Conservation (phyloP, 2,329 filamentous ascomycete genomes). For the Nigrospora oryzae region DNA sequence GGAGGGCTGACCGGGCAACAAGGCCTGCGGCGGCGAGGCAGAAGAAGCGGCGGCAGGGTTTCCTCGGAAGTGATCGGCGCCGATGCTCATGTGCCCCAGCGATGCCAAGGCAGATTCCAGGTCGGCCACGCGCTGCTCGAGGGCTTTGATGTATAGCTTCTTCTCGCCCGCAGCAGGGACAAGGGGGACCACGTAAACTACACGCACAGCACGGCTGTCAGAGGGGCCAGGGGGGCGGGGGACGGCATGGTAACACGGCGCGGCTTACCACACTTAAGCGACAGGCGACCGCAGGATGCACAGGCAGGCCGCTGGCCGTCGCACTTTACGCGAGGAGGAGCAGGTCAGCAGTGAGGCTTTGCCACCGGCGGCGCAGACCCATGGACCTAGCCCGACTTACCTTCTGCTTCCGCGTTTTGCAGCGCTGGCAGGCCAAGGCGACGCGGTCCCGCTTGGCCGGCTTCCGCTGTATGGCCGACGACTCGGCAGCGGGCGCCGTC, state of each 20-base stretch:
- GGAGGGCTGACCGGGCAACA: slow-evolving; percentile 2
- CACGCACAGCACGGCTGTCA: neutral
- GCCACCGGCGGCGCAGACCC: neutral
- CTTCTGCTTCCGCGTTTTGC: slow-evolving; percentile 20
- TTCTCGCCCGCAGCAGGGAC: slow-evolving; percentile 21
- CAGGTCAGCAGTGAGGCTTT: neutral
- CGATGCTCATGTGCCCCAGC: slow-evolving; percentile 11
- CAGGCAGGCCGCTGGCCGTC: slow-evolving; percentile 19
- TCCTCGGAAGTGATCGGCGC: slow-evolving; percentile 13
- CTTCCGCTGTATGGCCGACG: slow-evolving; percentile 12
- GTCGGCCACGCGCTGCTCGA: slow-evolving; percentile 18
- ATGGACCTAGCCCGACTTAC: slow-evolving; percentile 5
- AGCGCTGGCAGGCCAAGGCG: slow-evolving; percentile 17
- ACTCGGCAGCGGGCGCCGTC: slow-evolving; percentile 7
- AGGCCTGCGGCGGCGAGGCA: slow-evolving; percentile 7
- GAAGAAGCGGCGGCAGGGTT: slow-evolving; percentile 5
- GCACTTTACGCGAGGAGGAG: slow-evolving; percentile 8
- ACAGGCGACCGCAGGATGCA: slow-evolving; percentile 17
- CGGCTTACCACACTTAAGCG: slow-evolving; percentile 18
- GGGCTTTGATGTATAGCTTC: slow-evolving; percentile 18
- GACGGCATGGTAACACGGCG: neutral
- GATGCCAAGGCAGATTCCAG: slow-evolving; percentile 16
- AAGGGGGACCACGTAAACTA: slow-evolving; percentile 20
- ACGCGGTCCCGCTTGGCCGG: slow-evolving; percentile 18
- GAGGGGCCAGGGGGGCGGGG: neutral